phyloP scores from a whole-genome alignment of 352 stramenopile species.

The Globisporangium sylvaticum region DNA sequence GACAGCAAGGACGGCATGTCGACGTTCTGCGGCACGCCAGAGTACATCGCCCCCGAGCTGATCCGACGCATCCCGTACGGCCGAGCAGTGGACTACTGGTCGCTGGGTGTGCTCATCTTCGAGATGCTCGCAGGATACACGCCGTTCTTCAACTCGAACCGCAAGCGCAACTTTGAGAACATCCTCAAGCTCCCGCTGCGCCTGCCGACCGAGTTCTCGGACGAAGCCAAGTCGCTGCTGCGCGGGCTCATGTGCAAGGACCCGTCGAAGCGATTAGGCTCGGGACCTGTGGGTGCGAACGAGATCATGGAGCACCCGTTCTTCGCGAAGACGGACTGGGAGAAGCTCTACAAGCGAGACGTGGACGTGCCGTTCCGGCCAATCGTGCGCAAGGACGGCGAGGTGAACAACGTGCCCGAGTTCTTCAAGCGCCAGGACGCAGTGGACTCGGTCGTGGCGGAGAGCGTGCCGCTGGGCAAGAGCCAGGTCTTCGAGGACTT shows the following conservation, averaged over 20 bases:
- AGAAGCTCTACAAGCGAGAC: slow-evolving; percentile 74
- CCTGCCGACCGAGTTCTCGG: slow-evolving; percentile 72
- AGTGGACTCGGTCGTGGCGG: slow-evolving; percentile 56
- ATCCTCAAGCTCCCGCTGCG: slow-evolving; percentile 75
- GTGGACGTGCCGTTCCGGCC: slow-evolving; percentile 61
- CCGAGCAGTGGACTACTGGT: slow-evolving; percentile 88
- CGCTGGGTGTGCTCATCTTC: slow-evolving; percentile 77
- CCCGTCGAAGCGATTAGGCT: slow-evolving; percentile 70
- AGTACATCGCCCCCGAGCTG: slow-evolving; percentile 91
- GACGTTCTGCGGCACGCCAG: slow-evolving; percentile 90
- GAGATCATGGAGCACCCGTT: slow-evolving; percentile 88
- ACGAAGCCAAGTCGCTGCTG: slow-evolving; percentile 72
- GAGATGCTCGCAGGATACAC: slow-evolving; percentile 82
- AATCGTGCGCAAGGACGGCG: slow-evolving; percentile 62
- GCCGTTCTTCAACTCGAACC: slow-evolving; percentile 75
- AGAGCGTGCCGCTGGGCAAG: slow-evolving; percentile 51
- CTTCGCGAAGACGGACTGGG: slow-evolving; percentile 73
- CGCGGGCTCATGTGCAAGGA: slow-evolving; percentile 70
- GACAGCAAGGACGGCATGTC: slow-evolving; percentile 75
- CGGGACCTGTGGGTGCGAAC: slow-evolving; percentile 51
- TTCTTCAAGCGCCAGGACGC: slow-evolving; percentile 83
- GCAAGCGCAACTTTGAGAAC: slow-evolving; percentile 86
- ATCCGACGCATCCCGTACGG: slow-evolving; percentile 73
- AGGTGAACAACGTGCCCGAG: slow-evolving; percentile 74
- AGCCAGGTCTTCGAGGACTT: slow-evolving; percentile 75